Evolutionary conservation across 148 eudicot species (phyloP), one percentile per base, ranked within the genome.

Genomic region (Amaranthus palmeri): DNA sequence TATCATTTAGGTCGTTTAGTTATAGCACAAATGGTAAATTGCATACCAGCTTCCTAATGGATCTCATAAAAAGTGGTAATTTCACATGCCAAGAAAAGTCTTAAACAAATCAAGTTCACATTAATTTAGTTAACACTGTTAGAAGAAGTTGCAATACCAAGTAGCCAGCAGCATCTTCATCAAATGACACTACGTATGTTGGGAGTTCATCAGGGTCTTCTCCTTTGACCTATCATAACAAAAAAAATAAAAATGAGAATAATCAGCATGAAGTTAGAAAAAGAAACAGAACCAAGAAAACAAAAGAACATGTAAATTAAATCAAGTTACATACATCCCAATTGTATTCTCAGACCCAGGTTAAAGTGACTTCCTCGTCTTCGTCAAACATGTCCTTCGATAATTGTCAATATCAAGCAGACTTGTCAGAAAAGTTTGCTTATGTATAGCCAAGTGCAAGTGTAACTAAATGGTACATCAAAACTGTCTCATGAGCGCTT

Each of bases 281-380:
- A 53, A 43, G 12, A 10, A 45, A 51, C 4, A 8, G 12, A 64
- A 50, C 11, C 18, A 8, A 40, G 15, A 14, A 55, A 40, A 56
- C 5, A 43, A 40, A 3, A 69, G 36, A 10, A 4, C 2, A 42
- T 18, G 42, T 48, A 51, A 63, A 43, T 58, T 13, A 15, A 73
- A n/a, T 48, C 9, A 15, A 10, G 18, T 77, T 44, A 81, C 97
- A 61, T 91, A 95, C 99, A 84, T 95, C 97, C 93, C 91, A 95
- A 70, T 89, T 92, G 76, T 95, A 95, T 68, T 95, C 99, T 58
- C 99, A 96, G 65, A 95, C 84, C 99, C 97, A 95, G 7, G 93
- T 76, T 64, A 69, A 91, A 40, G 99, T 80, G 69, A 89, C 79
- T 82, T 91, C 99, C 79, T 91, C 99, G 72, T 83, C 85, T 75